Evolutionary conservation across 78 protist species (phyloP), one percentile per base, ranked within the genome.

Genomic region (Bodo saltans): DNA sequence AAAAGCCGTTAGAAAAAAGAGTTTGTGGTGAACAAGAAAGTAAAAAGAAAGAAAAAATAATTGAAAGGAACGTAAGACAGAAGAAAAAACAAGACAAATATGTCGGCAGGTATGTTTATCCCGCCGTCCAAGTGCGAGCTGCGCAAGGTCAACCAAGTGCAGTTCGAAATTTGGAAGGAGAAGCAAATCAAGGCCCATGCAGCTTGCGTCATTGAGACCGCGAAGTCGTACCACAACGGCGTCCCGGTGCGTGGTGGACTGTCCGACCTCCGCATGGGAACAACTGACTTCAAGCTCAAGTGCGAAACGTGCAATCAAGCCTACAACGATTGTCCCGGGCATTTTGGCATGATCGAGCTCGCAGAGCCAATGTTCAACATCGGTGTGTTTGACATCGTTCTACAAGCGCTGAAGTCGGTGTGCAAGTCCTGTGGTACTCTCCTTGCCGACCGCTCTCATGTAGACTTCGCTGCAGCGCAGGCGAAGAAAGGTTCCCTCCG

Each of bases 321-420:
- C n/a, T 25, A 32, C 83, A 53, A 79, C 3, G 95, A 93, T 32
- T 98, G 99, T 86, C 98, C 99, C 0, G 99, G 99, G 17, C 99
- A 98, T 85, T 96, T 98, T 38, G 99, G 99, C 26, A 95, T 95
- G 89, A 41, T 98, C 27, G 91, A 88, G 30, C 95, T 98, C 0
- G 94, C 87, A 2, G 75, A 83, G 70, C 99, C 99, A 0, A 94
- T 98, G 72, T 95, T 79, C 87, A 97, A 98, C 81, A 32, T 90
- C 47, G 96, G 97, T 40, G 92, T 95, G 68, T 1, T 97, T 25
- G 42, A 74, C 27, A 73, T 60, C n/a, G 72, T 93, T 21, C 30
- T 85, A 30, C 87, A 93, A 71, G 37, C 93, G 12, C 80, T 98
- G 32, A 72, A 84, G 34, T 93, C 97, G 67, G 98, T 97, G 42